These are phyloP conservation scores for Hanseniaspora vineae DNA, from an alignment of 805 yeast species.

Conservation along the genomic window DNA sequence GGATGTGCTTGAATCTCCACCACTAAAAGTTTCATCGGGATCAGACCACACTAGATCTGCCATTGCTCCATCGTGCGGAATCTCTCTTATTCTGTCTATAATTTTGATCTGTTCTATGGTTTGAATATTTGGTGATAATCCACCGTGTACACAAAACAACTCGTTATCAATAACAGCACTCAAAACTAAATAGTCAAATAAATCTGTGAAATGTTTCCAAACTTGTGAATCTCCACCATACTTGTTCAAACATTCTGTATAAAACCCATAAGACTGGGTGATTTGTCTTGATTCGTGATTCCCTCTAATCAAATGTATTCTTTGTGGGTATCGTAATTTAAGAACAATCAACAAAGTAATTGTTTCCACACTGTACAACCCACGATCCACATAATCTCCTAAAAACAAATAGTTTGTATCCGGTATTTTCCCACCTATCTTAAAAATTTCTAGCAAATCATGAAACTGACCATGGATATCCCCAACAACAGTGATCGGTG, in stretches of 20 bases:
- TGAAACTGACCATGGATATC: conserved; percentile 97
- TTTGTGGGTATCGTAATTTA: conserved; percentile 74
- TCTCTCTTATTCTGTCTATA: conserved; percentile 83
- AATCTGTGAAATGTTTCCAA: conserved; percentile 83
- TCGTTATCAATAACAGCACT: conserved; percentile 84
- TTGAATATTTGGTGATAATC: conserved; percentile 89
- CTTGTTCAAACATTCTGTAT: conserved; percentile 84
- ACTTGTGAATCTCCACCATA: conserved; percentile 64
- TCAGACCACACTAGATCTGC: conserved; percentile 98
- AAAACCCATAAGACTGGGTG: conserved; percentile 94
- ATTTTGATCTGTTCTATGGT: conserved; percentile 83
- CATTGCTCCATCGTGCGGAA: conserved; percentile 99
- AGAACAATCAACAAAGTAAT: conserved; percentile 70
- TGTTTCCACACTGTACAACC: conserved; percentile 87
- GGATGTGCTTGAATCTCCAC: not conserved
- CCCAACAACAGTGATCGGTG: conserved; percentile 93
- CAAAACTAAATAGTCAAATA: conserved; percentile 81
- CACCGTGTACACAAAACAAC: conserved; percentile 94
- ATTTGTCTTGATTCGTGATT: conserved; percentile 95
- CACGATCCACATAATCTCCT: conserved; percentile 95
- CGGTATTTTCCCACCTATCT: conserved; percentile 88
- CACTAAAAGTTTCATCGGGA: conserved; percentile 51
- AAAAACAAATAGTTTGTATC: conserved; percentile 84
- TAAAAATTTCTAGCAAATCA: conserved; percentile 82
- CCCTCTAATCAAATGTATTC: conserved; percentile 79